Evolutionary conservation across 306 rosid species (phyloP).

Genomic region (Vicia villosa): DNA sequence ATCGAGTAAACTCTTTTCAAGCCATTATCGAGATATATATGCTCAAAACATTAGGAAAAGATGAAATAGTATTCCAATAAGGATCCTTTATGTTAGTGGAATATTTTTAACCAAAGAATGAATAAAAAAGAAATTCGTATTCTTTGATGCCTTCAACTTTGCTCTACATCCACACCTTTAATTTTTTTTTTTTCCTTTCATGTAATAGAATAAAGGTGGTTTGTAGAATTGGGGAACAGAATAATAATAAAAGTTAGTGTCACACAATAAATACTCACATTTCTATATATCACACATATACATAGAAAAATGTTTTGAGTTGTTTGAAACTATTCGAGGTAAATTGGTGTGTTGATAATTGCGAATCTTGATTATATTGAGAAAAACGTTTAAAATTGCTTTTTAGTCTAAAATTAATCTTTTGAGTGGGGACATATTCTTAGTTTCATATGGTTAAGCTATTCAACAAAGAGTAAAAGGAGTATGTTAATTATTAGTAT

Average conservation of each 20-base stretch:
- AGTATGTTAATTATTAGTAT: too few species aligned
- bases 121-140: conserved; percentile 59
- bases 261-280: conserved; percentile 2
- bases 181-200: background rate
- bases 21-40: conserved; percentile 36
- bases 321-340: background rate
- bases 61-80: conserved; percentile 42
- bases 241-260: conserved; percentile 5
- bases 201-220: conserved; percentile 56
- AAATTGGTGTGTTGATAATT: background rate
- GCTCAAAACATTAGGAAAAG: conserved; percentile 41
- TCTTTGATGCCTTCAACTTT: conserved; percentile 56
- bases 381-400: too few species aligned
- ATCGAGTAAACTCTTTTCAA: conserved; percentile 33
- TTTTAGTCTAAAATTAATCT: too few species aligned
- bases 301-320: background rate
- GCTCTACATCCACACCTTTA: conserved; percentile 24
- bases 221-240: conserved; percentile 20
- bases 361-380: background rate
- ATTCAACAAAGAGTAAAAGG: too few species aligned
- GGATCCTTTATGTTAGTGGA: conserved; percentile 56
- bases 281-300: background rate
- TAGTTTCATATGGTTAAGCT: too few species aligned
- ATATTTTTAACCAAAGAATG: conserved; percentile 32
- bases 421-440: too few species aligned